Evolutionary conservation across 768 basidiomycete species (phyloP).

Genomic region (Solioccasus polychromus): DNA sequence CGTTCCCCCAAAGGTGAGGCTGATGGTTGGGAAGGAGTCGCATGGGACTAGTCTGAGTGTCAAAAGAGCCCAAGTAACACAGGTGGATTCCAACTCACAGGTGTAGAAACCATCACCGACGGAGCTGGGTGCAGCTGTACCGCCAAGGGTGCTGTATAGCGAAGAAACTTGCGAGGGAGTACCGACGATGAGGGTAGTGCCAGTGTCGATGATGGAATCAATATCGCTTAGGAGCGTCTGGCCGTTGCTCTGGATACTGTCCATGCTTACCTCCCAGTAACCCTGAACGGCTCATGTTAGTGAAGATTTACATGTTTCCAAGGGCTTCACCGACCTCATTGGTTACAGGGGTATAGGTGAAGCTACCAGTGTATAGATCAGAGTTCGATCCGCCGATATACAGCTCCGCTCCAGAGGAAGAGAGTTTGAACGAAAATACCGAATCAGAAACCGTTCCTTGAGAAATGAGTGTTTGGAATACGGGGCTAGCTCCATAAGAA

Average conservation of each 20-base stretch:
- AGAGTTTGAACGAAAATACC: conserved; percentile 47
- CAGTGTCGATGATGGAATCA: conserved; percentile 18
- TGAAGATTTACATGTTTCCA: background rate
- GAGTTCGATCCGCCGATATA: conserved; percentile 42
- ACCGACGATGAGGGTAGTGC: conserved; percentile 13
- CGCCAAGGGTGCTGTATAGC: background rate
- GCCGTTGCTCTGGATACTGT: conserved; percentile 3
- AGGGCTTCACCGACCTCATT: conserved; percentile 5
- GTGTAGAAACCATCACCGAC: conserved; percentile 31
- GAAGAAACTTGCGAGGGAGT: background rate
- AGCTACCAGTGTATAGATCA: conserved; percentile 33
- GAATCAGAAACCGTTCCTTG: conserved; percentile 32
- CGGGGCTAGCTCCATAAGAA: conserved; percentile 29
- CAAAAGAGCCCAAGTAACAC: background rate
- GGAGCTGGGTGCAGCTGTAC: conserved; percentile 10
- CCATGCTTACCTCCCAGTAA: conserved; percentile 15
- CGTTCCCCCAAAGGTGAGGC: conserved; percentile 37
- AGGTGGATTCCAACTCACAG: background rate
- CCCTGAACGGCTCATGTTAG: conserved; percentile 5
- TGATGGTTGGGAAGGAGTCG: conserved; percentile 23
- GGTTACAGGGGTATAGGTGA: conserved; percentile 33
- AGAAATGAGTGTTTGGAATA: conserved; percentile 40
- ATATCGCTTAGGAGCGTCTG: conserved; percentile 6
- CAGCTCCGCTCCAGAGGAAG: conserved; percentile 33
- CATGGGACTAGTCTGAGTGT: conserved; percentile 27